These are phyloP conservation scores for Pythium rhizo-oryzae DNA, from an alignment of 352 stramenopile genomes.

Conservation along the genomic window DNA sequence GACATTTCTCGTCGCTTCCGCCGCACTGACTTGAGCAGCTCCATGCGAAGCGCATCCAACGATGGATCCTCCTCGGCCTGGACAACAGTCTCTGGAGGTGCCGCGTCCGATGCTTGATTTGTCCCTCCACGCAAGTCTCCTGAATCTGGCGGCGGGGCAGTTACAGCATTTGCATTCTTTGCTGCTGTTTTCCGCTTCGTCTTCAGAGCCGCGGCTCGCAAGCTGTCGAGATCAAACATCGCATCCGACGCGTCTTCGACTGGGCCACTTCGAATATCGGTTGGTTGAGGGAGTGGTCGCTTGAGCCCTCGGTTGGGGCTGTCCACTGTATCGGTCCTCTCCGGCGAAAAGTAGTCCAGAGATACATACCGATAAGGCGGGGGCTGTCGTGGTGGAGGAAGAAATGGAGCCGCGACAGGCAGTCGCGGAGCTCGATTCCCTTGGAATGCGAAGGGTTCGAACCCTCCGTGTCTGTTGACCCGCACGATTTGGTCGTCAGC, in stretches of 20 bases:
- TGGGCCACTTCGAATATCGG: not conserved
- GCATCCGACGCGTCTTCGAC: constrained; percentile 8
- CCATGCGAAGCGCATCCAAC: constrained; percentile 18
- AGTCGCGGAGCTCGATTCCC: constrained; percentile 6
- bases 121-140: not conserved
- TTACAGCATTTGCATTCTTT: not conserved
- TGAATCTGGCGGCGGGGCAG: not conserved
- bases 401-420: not conserved
- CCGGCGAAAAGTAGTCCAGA: constrained; percentile 1
- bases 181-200: constrained; percentile 42
- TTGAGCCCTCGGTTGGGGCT: constrained; percentile 12
- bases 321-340: not conserved
- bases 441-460: constrained; percentile 48
- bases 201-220: constrained; percentile 64
- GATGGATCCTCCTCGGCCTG: constrained; percentile 7
- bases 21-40: constrained; percentile 16
- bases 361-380: constrained; percentile 23
- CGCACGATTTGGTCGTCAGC: constrained; percentile 70
- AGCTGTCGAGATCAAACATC: constrained; percentile 62
- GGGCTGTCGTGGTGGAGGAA: constrained; percentile 9
- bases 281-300: constrained; percentile 4
- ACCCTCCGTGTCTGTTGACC: constrained; percentile 63
- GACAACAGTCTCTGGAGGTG: not conserved
- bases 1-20: constrained; percentile 3
- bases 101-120: not conserved